Evolutionary conservation across 768 basidiomycete genomes (phyloP), one percentile per base, ranked within the genome.

Genomic region (Chalciporus chontae): DNA sequence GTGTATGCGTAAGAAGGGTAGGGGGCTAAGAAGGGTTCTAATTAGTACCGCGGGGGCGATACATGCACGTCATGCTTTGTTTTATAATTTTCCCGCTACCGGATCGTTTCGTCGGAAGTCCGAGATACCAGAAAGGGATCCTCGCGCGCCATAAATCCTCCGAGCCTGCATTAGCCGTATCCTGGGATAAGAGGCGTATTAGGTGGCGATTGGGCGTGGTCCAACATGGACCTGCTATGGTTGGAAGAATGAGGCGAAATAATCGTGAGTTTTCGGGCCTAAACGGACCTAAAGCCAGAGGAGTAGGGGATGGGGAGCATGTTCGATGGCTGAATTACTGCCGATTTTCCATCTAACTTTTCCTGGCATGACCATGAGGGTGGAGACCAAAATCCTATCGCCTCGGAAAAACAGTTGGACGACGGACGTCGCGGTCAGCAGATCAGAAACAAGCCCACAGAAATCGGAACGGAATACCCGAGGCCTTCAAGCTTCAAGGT

Each of bases 291-390:
- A 14, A 14, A 36, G 9, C n/a, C n/a, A n/a, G 34, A 36, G n/a
- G 10, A 14, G 32, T 32, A 13, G 32, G 32, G 32, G 14, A 15
- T 36, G 34, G 34, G 5, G 15, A 8, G 34, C 10, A 31, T 9
- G 37, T 37, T 24, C 4, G 8, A 45, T 8, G 50, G 49, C 52
- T 49, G 47, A 9, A 59, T 61, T 54, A 43, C 54, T 13, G 51
- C 61, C 61, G 58, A 48, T 38, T 26, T 41, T 42, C 27, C 48
- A 47, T 51, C 29, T 46, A 48, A 43, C 24, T 10, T 32, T 47
- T 45, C 40, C 11, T 45, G 47, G 19, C 11, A 45, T 43, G 43
- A n/a, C 41, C 39, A 18, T 40, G 52, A 41, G 45, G 45, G 37
- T 31, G 19, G 21, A 19, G 14, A 8, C 19, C 43, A 39, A 43